Base-by-base conservation (phyloP, 163 green algal genomes). In the Scenedesmus sp. region DNA sequence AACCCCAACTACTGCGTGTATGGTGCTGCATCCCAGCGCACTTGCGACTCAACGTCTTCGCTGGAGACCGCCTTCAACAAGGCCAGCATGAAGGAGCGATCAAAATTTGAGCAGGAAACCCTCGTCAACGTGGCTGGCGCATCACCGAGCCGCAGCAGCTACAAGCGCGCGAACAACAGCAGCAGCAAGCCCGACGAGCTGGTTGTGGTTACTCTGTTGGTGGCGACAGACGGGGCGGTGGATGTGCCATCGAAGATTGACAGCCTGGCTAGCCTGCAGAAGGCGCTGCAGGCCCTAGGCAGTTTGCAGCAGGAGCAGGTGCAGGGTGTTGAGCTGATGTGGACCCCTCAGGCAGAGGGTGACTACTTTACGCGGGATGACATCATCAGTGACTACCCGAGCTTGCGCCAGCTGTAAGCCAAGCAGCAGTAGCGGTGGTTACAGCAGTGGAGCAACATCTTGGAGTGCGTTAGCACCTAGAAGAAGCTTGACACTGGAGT, bases 1-100 rank as follows among this genome's bases (percentile, higher is more conserved):
- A 98, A 99, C 93, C 97, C 97, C 10, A 93, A 98, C 49, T 98
- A 98, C 92, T 97, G 94, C 83, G 85, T 97, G 6, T 99, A 98
- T 84, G 97, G 95, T 51, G 91, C 91, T 26, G 91, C 80, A 22
- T 88, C 89, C 20, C 90, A 86, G 13, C 90, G 92, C 30, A 86
- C 92, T 1, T 89, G 93, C 43, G 51, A 81, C n/a, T 85, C 65
- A 15, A 81, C 94, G 0, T 93, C 96, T 37, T 92, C 79, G 0
- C 96, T 95, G 0, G 97, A 99, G 92, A 90, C 84, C 2, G 26
- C 42, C 0, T 99, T 99, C 90, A 99, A 98, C 93, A 59, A 93
- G 40, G 83, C 94, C 26, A 95, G 91, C 30, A 72, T 99, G 85
- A 93, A 97, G 86, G 97, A 99, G 93, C 94, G 97, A 30, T 87